A percentile compares a stretch with the other conserved stretches of the same genome.
Evolutionary conservation across 2,329 filamentous ascomycete species (phyloP).

Genomic region (Aspergillus latus): DNA sequence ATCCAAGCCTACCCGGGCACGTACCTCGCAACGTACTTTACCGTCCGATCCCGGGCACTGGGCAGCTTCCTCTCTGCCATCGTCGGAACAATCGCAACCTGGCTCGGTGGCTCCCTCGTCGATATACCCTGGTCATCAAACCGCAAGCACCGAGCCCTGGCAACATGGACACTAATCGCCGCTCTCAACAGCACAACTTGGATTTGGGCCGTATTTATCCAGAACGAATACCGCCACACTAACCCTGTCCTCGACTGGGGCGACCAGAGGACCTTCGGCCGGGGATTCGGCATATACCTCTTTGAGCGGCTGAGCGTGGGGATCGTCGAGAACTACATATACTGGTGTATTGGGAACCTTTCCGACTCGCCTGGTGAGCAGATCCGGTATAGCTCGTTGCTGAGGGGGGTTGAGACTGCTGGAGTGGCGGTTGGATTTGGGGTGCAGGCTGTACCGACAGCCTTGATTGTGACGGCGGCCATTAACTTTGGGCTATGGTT

Average conservation of each 20-base stretch:
- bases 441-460: constrained; percentile 47
- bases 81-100: constrained; percentile 42
- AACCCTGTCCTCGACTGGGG: constrained; percentile 42
- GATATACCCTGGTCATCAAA: constrained; percentile 41
- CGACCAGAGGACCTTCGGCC: constrained; percentile 41
- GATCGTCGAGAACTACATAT: constrained; percentile 49
- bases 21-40: constrained; percentile 46
- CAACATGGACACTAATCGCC: constrained; percentile 44
- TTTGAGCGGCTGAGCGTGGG: constrained; percentile 42
- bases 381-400: constrained; percentile 48
- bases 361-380: constrained; percentile 47
- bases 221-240: constrained; percentile 49
- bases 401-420: constrained; percentile 46
- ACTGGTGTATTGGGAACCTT: constrained; percentile 50
- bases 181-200: constrained; percentile 46
- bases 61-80: constrained; percentile 40
- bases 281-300: constrained; percentile 45
- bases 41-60: constrained; percentile 43
- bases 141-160: constrained; percentile 42
- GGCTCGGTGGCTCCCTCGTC: constrained; percentile 38
- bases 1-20: constrained; percentile 30
- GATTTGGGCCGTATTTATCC: constrained; percentile 47
- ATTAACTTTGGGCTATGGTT: constrained; percentile 48
- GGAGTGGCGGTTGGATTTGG: constrained; percentile 46
- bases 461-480: constrained; percentile 45